These are phyloP conservation scores for Russula foetens DNA, from an alignment of 768 basidiomycete species.

Conservation along the genomic window DNA sequence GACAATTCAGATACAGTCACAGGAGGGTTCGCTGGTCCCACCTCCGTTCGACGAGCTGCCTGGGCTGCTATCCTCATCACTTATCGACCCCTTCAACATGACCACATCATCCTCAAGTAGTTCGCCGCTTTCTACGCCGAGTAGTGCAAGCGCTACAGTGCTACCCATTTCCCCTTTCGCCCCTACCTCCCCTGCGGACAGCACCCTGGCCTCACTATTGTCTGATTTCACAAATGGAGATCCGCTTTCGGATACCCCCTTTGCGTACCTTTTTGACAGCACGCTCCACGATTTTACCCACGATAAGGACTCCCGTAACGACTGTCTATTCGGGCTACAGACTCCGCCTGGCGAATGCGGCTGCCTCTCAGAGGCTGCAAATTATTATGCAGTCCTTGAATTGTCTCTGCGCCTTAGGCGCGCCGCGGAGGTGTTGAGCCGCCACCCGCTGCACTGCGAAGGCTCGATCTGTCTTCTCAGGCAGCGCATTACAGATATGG, in stretches of 20 bases:
- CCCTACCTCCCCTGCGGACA: background rate
- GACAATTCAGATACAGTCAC: background rate
- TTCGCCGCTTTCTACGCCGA: background rate
- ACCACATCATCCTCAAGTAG: background rate
- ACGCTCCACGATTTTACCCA: background rate
- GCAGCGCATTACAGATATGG: constrained; percentile 43
- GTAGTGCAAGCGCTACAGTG: background rate
- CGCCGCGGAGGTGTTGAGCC: constrained; percentile 46
- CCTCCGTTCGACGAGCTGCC: background rate
- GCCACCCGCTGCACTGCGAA: constrained; percentile 34
- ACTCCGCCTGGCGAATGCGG: constrained; percentile 37
- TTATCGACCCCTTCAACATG: background rate
- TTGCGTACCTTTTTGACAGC: background rate
- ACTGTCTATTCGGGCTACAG: background rate
- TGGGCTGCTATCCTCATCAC: background rate
- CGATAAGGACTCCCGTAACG: background rate
- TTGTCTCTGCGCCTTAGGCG: constrained; percentile 56
- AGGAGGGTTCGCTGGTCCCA: background rate
- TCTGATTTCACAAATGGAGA: background rate
- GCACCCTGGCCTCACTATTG: background rate
- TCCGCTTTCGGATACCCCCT: background rate
- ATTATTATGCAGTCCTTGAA: constrained; percentile 54
- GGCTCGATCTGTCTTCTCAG: constrained; percentile 30
- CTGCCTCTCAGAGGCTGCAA: constrained; percentile 46
- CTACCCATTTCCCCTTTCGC: background rate